Base-by-base conservation (phyloP, 2,329 filamentous ascomycete genomes). In the Clarireedia homoeocarpa region DNA sequence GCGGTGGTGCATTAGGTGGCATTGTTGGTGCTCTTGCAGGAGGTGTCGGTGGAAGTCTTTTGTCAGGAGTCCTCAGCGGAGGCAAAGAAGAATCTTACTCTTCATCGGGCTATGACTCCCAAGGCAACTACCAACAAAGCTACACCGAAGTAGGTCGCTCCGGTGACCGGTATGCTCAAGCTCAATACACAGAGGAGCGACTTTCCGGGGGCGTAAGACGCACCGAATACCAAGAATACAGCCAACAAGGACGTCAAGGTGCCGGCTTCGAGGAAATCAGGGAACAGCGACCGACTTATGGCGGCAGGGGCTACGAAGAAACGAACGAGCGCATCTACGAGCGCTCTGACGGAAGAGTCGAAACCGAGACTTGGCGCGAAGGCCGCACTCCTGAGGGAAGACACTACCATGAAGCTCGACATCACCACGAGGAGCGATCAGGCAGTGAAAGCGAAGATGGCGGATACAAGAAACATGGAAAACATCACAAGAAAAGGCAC, bases 11-110 rank as follows among this genome's bases (percentile, higher is more conserved):
- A 10, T 69, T 90, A 1, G 86, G 87, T 30, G 84, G 85, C 24
- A 73, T 95, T 45, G 75, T 95, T 12, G 85, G 84, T 54, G 82
- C 84, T 27, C 71, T 88, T 36, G 86, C 88, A 27, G 79, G 81
- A 44, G 83, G 81, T 36, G 69, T 87, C 24, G 85, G 87, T 30
- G 79, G 80, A 38, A 82, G 81, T 40, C 72, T 91, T 15, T 78
- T 95, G 7, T 81, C 84, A 10, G 79, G 79, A 12, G 78, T 78
- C 14, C 80, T 86, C 52, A 75, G 76, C 56, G 70, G 75, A 27
- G 56, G 61, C 9, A 56, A 64, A 15, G 45, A 79, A 36, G 75
- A 83, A 47, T 82, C 77, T 48, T 79, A 78, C 61, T 73, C 75
- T 53, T 75, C 75, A 61, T 73, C 79, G 57, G 75, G 76, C 36